Evolutionary conservation across 176 grass and related monocot genomes (phyloP), one percentile per base, ranked within the genome.

Genomic region (Secale cereale): DNA sequence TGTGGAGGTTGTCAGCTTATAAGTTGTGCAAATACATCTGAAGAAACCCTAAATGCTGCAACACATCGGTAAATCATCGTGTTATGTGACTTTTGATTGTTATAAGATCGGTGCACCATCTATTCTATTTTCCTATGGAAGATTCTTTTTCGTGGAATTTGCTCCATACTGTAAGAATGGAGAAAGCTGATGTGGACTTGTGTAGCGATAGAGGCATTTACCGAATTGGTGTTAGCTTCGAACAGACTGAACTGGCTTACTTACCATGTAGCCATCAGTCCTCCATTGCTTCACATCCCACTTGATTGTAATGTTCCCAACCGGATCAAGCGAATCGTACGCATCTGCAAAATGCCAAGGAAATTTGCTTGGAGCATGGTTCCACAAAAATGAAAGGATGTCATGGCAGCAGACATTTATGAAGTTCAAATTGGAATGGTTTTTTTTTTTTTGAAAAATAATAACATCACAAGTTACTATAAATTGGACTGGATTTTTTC

Each of bases 231-330:
- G 10, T 16, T 39, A 71, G 70, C 41, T 78, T 77, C 8, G 78
- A 39, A 65, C 17, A 78, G 25, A 59, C 3, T 33, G 30, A 33
- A 59, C 25, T 22, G 37, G 29, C 83, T 76, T 37, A 85, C 91
- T 94, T 89, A 97, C 94, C 28, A 80, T 80, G 77, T 97, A 97
- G 28, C 94, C 94, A 90, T 97, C 94, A 72, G 65, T 1, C 79
- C 70, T 94, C 94, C 94, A 97, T 79, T 94, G 82, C 15, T 90
- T 86, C 48, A 97, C 74, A 81, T 97, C 94, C 94, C 94, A 97
- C 65, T 97, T 97, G 70, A 97, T 92, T 76, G 94, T 92, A 85
- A 97, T 94, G 79, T 94, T 94, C 31, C 94, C 94, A 67, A 78
- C 91, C 8, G 94, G 94, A 88, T 97, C 94, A 22, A 94, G 94